A percentile compares a stretch with the other conserved stretches of the same genome.
Evolutionary conservation across 208 protist species (phyloP).

Genomic region (Trypanosoma vivax): DNA sequence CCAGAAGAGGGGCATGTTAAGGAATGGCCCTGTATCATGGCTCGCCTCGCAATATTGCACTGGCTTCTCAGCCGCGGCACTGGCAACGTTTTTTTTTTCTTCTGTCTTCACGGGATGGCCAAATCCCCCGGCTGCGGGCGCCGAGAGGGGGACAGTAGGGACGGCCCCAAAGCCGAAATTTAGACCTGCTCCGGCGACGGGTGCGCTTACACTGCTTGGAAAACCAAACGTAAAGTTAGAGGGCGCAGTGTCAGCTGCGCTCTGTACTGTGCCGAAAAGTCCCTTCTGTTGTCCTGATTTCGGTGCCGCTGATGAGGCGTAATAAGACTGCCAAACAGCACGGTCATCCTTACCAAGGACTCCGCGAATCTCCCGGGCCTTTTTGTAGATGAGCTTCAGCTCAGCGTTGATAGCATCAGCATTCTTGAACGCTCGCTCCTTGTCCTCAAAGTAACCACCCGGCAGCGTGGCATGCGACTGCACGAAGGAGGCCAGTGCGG

Average conservation of each 20-base stretch:
- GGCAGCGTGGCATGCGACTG: slow-evolving; percentile 54
- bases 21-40: slow-evolving; percentile 75
- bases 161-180: slow-evolving; percentile 18
- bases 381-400: slow-evolving; percentile 49
- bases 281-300: background rate
- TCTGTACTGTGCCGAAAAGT: background rate
- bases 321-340: slow-evolving; percentile 53
- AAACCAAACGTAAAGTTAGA: slow-evolving; percentile 11
- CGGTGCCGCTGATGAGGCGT: slow-evolving; percentile 1
- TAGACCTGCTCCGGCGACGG: background rate
- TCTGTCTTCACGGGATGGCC: slow-evolving; percentile 4
- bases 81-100: slow-evolving; percentile 17
- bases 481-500: slow-evolving; percentile 70
- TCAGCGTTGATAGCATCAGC: slow-evolving; percentile 58
- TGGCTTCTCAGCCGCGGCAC: slow-evolving; percentile 2
- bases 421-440: slow-evolving; percentile 23
- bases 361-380: slow-evolving; percentile 49
- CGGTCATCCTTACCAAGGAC: slow-evolving; percentile 28
- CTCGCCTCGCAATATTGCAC: slow-evolving; percentile 50
- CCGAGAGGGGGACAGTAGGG: background rate
- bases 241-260: background rate
- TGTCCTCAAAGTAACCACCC: slow-evolving; percentile 48
- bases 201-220: background rate
- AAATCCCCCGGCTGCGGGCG: background rate
- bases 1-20: slow-evolving; percentile 82